These are phyloP conservation scores for Apiotrichum montevideense DNA, from an alignment of 1,284 basidiomycete species.

Conservation along the genomic window DNA sequence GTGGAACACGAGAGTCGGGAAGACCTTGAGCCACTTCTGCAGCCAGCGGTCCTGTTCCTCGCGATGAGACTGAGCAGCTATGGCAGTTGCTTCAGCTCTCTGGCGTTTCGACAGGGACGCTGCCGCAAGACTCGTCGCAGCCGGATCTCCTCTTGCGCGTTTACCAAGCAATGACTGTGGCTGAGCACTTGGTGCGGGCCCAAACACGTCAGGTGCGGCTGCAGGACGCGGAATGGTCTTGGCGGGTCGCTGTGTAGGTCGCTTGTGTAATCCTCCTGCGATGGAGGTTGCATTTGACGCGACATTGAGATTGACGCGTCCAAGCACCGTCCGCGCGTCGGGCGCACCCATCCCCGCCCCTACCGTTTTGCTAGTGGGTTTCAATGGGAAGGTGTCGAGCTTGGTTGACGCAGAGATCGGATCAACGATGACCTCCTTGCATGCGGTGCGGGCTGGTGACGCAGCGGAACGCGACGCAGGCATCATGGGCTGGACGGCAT, in stretches of 20 bases:
- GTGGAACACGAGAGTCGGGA: slow-evolving; percentile 78
- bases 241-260: neutral
- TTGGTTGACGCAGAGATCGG: neutral
- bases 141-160: slow-evolving; percentile 3
- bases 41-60: slow-evolving; percentile 65
- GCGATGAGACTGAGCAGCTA: slow-evolving; percentile 10
- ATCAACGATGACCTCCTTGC: neutral
- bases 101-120: slow-evolving; percentile 6
- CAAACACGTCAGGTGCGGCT: slow-evolving; percentile 26
- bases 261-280: no score
- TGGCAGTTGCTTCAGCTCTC: slow-evolving; percentile 7
- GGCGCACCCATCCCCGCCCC: neutral
- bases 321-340: slow-evolving; percentile 10
- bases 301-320: slow-evolving; percentile 17
- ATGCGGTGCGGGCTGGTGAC: neutral
- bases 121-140: neutral
- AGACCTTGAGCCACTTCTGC: slow-evolving; percentile 74
- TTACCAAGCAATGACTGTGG: slow-evolving; percentile 10
- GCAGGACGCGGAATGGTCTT: slow-evolving; percentile 20
- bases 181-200: neutral
- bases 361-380: neutral
- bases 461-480: neutral
- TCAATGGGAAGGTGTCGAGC: neutral
- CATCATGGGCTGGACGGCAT: slow-evolving; percentile 9
- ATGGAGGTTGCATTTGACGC: neutral